Conservation (phyloP, 2,329 filamentous ascomycete species). For the Mariannaea sp. region DNA sequence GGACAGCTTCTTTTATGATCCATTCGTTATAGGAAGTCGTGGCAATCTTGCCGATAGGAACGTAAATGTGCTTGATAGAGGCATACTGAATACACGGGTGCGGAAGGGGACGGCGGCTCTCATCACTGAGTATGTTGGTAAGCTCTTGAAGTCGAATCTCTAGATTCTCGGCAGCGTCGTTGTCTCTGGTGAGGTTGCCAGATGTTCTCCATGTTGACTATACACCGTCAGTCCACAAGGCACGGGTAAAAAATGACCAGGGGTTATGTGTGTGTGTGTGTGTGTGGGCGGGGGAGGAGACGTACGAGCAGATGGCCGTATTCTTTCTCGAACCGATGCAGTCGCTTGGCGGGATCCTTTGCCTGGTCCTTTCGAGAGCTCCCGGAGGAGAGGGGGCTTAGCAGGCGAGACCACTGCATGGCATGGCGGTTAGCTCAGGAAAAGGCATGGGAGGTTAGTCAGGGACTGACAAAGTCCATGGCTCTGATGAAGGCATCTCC, state of each 20-base stretch:
- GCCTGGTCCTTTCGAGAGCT: slow-evolving; percentile 62
- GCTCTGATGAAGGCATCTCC: slow-evolving; percentile 54
- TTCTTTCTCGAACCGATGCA: slow-evolving; percentile 70
- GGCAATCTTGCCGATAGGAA: slow-evolving; percentile 86
- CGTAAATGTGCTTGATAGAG: slow-evolving; percentile 84
- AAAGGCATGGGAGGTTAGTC: slow-evolving; percentile 10
- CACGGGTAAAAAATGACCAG: too few relatives aligned
- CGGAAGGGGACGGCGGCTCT: slow-evolving; percentile 83
- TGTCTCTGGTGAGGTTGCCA: slow-evolving; percentile 63
- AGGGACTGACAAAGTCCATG: slow-evolving; percentile 61
- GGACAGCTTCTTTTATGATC: slow-evolving; percentile 82
- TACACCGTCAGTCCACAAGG: slow-evolving; percentile 9
- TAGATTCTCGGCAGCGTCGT: slow-evolving; percentile 65
- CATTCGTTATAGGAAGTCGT: slow-evolving; percentile 82
- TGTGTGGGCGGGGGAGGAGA: neutral
- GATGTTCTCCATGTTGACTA: slow-evolving; percentile 64
- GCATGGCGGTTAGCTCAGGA: slow-evolving; percentile 22
- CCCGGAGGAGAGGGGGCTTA: slow-evolving; percentile 64
- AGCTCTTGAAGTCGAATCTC: slow-evolving; percentile 67
- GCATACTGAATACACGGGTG: slow-evolving; percentile 92
- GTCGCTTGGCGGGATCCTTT: slow-evolving; percentile 66
- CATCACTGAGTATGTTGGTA: slow-evolving; percentile 79
- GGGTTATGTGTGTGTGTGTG: too few relatives aligned
- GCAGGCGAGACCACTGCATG: slow-evolving; percentile 67
- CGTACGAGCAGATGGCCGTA: slow-evolving; percentile 65